Percentiles rank a stretch among this genome's conserved stretches.
Conservation (phyloP, 2,329 filamentous ascomycete genomes). For the Ceratocystis alfenasii region DNA sequence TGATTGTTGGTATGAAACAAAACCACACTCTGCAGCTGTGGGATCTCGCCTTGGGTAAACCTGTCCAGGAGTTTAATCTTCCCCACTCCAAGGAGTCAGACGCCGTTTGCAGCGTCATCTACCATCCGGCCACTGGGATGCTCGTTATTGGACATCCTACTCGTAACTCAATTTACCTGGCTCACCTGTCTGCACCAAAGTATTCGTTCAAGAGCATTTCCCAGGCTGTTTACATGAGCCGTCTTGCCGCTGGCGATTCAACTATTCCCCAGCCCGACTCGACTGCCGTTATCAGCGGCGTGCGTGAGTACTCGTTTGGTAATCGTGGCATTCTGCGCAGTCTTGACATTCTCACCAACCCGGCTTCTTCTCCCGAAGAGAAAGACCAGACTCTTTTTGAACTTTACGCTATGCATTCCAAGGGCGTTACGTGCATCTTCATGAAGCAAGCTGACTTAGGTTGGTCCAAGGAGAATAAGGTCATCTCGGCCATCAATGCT, state of each 20-base stretch:
- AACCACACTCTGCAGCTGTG: conserved; percentile 97
- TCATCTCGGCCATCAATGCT: conserved; percentile 66
- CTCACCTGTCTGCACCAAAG: conserved; percentile 86
- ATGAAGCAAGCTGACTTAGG: conserved; percentile 84
- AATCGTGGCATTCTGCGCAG: conserved; percentile 80
- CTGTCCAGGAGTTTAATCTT: conserved; percentile 92
- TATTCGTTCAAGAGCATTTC: conserved; percentile 74
- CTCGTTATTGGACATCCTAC: conserved; percentile 93
- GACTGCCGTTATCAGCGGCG: conserved; percentile 92
- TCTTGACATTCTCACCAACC: conserved; percentile 70
- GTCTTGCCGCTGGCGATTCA: conserved; percentile 58
- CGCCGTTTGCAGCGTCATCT: conserved; percentile 93
- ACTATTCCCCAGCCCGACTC: conserved; percentile 75
- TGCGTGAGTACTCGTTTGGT: conserved; percentile 86
- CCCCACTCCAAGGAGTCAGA: conserved; percentile 93
- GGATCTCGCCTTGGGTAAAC: conserved; percentile 90
- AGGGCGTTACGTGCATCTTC: conserved; percentile 80
- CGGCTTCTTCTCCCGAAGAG: conserved; percentile 46
- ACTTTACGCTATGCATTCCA: conserved; percentile 94
- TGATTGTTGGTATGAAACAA: conserved; percentile 96
- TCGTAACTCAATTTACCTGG: conserved; percentile 92
- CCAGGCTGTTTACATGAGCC: conserved; percentile 78
- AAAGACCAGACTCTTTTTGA: conserved; percentile 76
- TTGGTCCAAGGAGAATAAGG: conserved; percentile 83
- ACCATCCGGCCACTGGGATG: conserved; percentile 84